phyloP scores from a whole-genome alignment of 2,329 filamentous ascomycete species.

The Fusarium verticillioides region DNA sequence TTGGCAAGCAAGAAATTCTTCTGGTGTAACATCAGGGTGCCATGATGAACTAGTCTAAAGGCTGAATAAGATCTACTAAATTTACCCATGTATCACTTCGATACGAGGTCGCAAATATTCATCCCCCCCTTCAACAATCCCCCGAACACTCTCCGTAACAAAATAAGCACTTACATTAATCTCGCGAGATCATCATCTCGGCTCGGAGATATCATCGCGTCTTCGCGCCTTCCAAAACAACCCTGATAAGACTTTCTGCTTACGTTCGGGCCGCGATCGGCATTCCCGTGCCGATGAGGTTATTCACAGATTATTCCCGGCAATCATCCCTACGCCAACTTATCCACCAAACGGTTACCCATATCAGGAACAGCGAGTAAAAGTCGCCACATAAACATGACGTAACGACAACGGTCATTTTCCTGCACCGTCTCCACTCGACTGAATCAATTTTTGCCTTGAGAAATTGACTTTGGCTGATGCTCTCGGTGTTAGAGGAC shows the following conservation, averaged over 20 bases:
- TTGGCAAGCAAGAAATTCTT: background rate
- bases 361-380: background rate
- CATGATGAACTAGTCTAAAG: background rate
- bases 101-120: no score
- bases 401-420: background rate
- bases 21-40: fast-evolving
- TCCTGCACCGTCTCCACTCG: constrained; percentile 8
- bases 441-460: no score
- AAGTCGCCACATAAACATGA: constrained; percentile 6
- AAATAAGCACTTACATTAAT: background rate
- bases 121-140: background rate
- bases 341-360: background rate
- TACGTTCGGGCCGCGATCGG: constrained; percentile 6
- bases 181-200: background rate
- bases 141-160: background rate
- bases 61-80: background rate
- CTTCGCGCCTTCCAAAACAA: background rate
- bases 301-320: constrained; percentile 25
- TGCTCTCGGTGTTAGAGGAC: background rate
- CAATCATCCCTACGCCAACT: background rate
- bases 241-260: background rate
- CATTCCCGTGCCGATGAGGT: constrained; percentile 7
- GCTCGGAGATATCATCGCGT: background rate
- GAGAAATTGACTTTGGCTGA: background rate
- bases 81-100: no score